Base-by-base conservation (phyloP, 768 basidiomycete species). In the Suillus alpinus region DNA sequence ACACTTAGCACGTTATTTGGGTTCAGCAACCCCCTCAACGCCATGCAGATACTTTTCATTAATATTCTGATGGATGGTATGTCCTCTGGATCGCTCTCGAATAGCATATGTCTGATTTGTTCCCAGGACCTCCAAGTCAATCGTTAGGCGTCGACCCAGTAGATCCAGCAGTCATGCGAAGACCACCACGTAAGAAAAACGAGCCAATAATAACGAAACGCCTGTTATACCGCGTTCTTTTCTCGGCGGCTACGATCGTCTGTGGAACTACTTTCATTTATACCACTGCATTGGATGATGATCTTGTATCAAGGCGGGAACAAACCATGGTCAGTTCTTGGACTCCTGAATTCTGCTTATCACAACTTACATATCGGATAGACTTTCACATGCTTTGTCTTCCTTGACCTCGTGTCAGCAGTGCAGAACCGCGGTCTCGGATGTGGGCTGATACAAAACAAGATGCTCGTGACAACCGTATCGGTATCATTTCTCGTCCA, bases 11-110 rank as follows among this genome's bases (percentile, higher is more conserved):
- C 95, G 23, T 81, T 95, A 72, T 86, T 98, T 67, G 87, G 90
- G 14, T 80, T 97, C 37, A 88, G 86, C 67, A 98, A 96, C 69
- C 95, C 95, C 3, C 81, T 98, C 63, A 98, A 98, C 68, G 89
- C 95, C 4, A 98, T 98, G 95, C 95, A 98, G 73, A 98, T 98
- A 68, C 77, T 98, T n/a, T 98, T 97, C 72, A 98, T 98, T 69
- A 98, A 98, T 76, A 97, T 98, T 71, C 83, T 98, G 52, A 98
- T 98, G 95, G 96, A 98, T 65, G 95, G 94, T 89, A 59, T 37
- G 82, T 74, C 18, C 56, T 55, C 4, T 20, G 49, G 1, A 32
- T 8, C 20, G 39, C 29, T 43, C 29, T 39, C 59, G 20, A 32
- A 36, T 57, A 36, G 14, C 37, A 62, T 7, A 37, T 43, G 18